Evolutionary conservation across 169 alveolate species (phyloP).

Genomic region (Plasmodium coatneyi): DNA sequence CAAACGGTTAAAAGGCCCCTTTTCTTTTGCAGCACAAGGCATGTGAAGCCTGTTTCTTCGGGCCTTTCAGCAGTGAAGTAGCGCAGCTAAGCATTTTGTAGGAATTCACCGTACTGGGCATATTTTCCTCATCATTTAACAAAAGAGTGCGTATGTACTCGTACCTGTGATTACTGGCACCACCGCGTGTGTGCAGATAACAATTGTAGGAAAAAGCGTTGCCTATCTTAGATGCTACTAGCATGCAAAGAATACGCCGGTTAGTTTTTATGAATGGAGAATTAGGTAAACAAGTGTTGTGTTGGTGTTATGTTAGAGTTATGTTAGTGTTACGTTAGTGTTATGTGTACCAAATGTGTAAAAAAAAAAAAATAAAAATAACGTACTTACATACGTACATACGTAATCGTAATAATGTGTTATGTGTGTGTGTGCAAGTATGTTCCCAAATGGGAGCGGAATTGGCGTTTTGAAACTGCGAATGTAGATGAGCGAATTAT

Average conservation of each 20-base stretch:
- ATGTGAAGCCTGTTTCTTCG: background rate
- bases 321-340: background rate
- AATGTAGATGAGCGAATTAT: background rate
- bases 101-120: background rate
- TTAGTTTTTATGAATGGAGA: background rate
- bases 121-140: background rate
- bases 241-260: background rate
- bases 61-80: background rate
- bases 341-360: background rate
- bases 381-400: background rate
- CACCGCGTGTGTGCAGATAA: background rate
- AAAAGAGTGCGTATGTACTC: background rate
- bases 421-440: background rate
- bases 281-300: background rate
- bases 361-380: background rate
- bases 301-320: background rate
- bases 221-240: background rate
- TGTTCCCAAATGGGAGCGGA: background rate
- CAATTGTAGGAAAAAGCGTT: background rate
- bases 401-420: background rate
- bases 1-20: background rate
- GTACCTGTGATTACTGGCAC: background rate
- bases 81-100: background rate
- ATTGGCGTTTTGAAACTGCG: background rate
- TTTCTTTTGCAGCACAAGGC: background rate